These are phyloP conservation scores for Dactylonectria macrodidyma DNA, from an alignment of 2,329 filamentous ascomycete species.

Conservation along the genomic window DNA sequence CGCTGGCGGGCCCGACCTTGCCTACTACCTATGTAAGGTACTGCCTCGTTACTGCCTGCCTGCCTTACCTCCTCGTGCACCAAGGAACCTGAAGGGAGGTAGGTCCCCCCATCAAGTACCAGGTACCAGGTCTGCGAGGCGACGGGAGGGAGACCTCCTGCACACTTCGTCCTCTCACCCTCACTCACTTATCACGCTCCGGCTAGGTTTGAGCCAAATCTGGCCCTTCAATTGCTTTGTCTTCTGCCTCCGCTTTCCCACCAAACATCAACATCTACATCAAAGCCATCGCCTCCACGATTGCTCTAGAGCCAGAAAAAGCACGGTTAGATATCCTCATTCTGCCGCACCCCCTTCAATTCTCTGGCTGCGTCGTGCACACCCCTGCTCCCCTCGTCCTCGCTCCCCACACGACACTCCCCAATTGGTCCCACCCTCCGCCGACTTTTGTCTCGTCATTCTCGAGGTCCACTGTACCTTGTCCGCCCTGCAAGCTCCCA, in stretches of 20 bases:
- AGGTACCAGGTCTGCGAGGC: too few relatives aligned
- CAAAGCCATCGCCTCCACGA: slow-evolving; percentile 16
- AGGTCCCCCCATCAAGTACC: too few relatives aligned
- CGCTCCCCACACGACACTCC: slow-evolving; percentile 40
- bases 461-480: slow-evolving; percentile 37
- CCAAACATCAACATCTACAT: slow-evolving; percentile 13
- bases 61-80: too few relatives aligned
- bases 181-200: not conserved
- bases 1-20: slow-evolving; percentile 18
- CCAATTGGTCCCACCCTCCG: slow-evolving; percentile 43
- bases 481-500: not conserved
- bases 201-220: not conserved
- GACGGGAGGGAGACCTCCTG: not conserved
- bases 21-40: not conserved
- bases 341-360: slow-evolving; percentile 11
- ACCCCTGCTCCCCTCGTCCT: slow-evolving; percentile 39
- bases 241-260: slow-evolving; percentile 22
- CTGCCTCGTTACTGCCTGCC: not conserved
- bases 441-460: slow-evolving; percentile 48
- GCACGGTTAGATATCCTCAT: slow-evolving; percentile 13
- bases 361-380: slow-evolving; percentile 41
- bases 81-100: too few relatives aligned
- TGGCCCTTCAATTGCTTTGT: slow-evolving; percentile 18
- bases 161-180: not conserved
- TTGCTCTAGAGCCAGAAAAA: slow-evolving; percentile 19